Percentiles rank a stretch among this genome's conserved stretches.
These are phyloP conservation scores for Neostapfia colusana DNA, from an alignment of 176 grass and related monocot genomes.

Conservation along the genomic window DNA sequence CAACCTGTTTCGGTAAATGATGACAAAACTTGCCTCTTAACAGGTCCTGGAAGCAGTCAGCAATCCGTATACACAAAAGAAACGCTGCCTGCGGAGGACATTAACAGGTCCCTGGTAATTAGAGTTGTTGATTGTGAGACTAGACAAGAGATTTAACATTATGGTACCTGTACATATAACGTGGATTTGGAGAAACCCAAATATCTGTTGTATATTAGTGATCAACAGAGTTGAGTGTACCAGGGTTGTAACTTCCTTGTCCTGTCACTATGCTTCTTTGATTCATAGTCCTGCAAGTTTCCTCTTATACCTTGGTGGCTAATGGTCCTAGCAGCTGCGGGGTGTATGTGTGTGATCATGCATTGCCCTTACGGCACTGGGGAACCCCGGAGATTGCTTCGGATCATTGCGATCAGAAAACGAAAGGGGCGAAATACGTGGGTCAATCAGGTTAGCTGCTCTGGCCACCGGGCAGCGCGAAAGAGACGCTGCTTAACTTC, in stretches of 20 bases:
- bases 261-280: constrained; percentile 18
- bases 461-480: constrained; percentile 4
- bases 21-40: constrained; percentile 3
- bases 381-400: not conserved
- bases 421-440: not conserved
- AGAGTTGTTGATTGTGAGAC: constrained; percentile 8
- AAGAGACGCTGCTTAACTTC: constrained; percentile 1
- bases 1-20: constrained; percentile 9
- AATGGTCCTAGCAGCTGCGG: not conserved
- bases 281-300: not conserved
- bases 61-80: constrained; percentile 56
- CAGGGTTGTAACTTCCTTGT: constrained; percentile 18
- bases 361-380: constrained; percentile 6
- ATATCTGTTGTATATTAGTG: constrained; percentile 43
- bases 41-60: constrained; percentile 51
- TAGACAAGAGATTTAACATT: constrained; percentile 47
- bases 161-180: constrained; percentile 44
- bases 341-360: not conserved
- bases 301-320: not conserved
- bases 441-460: constrained; percentile 2
- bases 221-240: constrained; percentile 38
- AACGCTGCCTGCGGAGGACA: constrained; percentile 68
- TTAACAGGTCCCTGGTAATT: constrained; percentile 76
- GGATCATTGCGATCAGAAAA: not conserved
- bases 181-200: constrained; percentile 38